Evolutionary conservation across 2,329 filamentous ascomycete genomes (phyloP).

Genomic region (Dendrostoma leiphaemia): DNA sequence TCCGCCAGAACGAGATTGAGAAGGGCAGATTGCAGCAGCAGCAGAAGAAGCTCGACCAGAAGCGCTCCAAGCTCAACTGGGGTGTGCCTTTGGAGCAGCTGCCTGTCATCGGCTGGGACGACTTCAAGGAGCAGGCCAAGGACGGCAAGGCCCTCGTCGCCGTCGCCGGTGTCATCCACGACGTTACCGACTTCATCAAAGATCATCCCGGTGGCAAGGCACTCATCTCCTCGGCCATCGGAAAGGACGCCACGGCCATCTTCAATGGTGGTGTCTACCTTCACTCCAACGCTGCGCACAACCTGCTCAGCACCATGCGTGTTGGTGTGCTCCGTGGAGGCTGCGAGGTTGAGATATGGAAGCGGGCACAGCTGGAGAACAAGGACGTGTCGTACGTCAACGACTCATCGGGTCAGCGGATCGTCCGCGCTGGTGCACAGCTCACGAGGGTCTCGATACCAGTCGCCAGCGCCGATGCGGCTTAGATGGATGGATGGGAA

Average conservation of each 20-base stretch:
- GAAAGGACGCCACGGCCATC: conserved; percentile 85
- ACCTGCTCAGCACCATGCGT: conserved; percentile 83
- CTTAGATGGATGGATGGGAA: conserved; percentile 42
- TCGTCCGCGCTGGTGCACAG: conserved; percentile 83
- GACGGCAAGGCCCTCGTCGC: conserved; percentile 74
- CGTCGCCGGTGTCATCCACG: conserved; percentile 82
- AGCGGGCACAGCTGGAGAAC: conserved; percentile 79
- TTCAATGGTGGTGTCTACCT: conserved; percentile 91
- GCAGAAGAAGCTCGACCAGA: conserved; percentile 91
- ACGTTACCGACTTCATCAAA: conserved; percentile 80
- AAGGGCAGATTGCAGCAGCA: conserved; percentile 85
- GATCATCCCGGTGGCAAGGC: conserved; percentile 89
- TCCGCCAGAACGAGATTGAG: conserved; percentile 88
- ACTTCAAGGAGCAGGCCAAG: conserved; percentile 76
- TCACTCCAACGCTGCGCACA: conserved; percentile 88
- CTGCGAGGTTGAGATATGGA: conserved; percentile 91
- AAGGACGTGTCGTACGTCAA: conserved; percentile 79
- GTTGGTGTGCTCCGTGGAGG: conserved; percentile 83
- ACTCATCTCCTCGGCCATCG: conserved; percentile 77
- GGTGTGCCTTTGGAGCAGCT: conserved; percentile 81
- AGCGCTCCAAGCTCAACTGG: conserved; percentile 81
- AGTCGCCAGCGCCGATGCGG: conserved; percentile 79
- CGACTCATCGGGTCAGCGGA: conserved; percentile 76
- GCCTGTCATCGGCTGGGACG: conserved; percentile 82
- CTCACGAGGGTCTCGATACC: conserved; percentile 80